Percentiles rank a stretch among this genome's conserved stretches.
These are phyloP conservation scores for Lasiodiplodia gonubiensis DNA, from an alignment of 2,329 filamentous ascomycete genomes.

Conservation along the genomic window DNA sequence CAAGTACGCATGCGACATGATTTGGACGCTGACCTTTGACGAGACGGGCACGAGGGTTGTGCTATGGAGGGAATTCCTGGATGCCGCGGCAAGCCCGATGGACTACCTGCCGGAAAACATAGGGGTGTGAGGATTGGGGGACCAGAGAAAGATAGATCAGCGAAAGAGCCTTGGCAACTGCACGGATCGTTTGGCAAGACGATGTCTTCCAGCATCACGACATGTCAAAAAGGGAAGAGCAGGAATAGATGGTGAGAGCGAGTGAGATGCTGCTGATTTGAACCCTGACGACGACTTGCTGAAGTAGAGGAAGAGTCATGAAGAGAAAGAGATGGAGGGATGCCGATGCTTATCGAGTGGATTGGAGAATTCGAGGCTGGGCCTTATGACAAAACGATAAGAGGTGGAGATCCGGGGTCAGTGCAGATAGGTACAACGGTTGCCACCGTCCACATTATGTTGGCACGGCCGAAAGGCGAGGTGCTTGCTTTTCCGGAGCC, in stretches of 20 bases:
- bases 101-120: conserved; percentile 11
- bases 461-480: neutral
- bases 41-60: conserved; percentile 9
- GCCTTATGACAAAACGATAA: neutral
- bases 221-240: neutral
- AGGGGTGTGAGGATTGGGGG: neutral
- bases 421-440: neutral
- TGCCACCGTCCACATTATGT: neutral
- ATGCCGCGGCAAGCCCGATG: neutral
- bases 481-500: neutral
- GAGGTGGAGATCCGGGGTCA: conserved; percentile 2
- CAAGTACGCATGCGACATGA: conserved; percentile 17
- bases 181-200: neutral
- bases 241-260: neutral
- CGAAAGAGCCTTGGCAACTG: neutral
- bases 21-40: conserved; percentile 19
- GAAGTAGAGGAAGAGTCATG: neutral
- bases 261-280: neutral
- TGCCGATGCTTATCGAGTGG: neutral
- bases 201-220: neutral
- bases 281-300: neutral
- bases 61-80: conserved; percentile 17
- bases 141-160: neutral
- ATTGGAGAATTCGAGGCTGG: neutral
- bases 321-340: neutral